phyloP scores from a whole-genome alignment of 1,139 yeast species.

The Maudiozyma humilis region DNA sequence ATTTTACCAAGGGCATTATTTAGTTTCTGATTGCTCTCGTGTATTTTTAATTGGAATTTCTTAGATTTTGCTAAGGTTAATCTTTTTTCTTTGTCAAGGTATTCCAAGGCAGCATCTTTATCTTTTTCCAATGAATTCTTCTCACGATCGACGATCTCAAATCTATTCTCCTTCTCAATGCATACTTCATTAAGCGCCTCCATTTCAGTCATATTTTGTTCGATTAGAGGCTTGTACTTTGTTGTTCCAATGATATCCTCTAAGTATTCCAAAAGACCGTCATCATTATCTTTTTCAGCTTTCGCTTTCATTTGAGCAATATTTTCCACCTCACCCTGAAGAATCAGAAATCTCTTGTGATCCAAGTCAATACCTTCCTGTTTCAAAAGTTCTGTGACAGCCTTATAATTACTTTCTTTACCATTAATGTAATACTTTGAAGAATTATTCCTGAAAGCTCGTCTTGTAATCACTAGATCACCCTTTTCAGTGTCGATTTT shows the following conservation, averaged over 20 bases:
- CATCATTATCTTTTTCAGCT: conserved; percentile 87
- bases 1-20: conserved; percentile 34
- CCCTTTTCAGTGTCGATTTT: conserved; percentile 35
- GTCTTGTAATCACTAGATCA: conserved; percentile 61
- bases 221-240: conserved; percentile 68
- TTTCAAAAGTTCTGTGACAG: conserved; percentile 66
- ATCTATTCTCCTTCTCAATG: conserved; percentile 70
- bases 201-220: conserved; percentile 49
- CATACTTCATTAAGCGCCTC: conserved; percentile 72
- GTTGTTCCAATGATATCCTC: conserved; percentile 97
- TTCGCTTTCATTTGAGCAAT: conserved; percentile 98
- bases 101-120: conserved; percentile 62
- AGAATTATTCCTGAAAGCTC: conserved; percentile 66
- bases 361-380: conserved; percentile 90
- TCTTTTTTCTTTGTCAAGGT: conserved; percentile 57
- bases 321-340: conserved; percentile 97
- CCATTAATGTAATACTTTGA: conserved; percentile 75
- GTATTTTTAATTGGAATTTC: conserved; percentile 48
- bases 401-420: conserved; percentile 61
- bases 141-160: conserved; percentile 73
- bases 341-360: conserved; percentile 85
- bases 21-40: conserved; percentile 37
- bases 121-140: conserved; percentile 59
- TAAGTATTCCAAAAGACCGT: conserved; percentile 84
- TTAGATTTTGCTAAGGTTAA: conserved; percentile 48